phyloP scores from a whole-genome alignment of 2,329 filamentous ascomycete species.

The Ramularia collo-cygni region DNA sequence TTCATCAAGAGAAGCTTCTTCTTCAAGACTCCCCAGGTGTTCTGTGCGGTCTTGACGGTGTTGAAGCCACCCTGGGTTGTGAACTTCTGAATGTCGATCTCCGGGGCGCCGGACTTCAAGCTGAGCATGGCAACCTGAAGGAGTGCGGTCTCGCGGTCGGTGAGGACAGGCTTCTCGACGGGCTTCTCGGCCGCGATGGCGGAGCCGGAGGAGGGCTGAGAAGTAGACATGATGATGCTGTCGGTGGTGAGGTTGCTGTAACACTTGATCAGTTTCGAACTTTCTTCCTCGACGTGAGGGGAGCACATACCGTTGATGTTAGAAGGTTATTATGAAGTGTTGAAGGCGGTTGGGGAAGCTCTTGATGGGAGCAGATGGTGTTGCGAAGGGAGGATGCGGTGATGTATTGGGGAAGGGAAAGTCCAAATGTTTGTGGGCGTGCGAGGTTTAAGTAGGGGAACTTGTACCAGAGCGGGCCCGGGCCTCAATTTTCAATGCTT shows the following conservation, averaged over 20 bases:
- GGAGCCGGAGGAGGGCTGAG: conserved; percentile 6
- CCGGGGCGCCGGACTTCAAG: conserved; percentile 28
- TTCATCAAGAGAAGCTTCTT: conserved; percentile 28
- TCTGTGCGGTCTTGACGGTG: conserved; percentile 26
- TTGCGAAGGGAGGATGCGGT: neutral
- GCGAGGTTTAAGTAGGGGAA: too few relatives aligned
- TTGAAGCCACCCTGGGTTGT: conserved; percentile 23
- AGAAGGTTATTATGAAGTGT: neutral
- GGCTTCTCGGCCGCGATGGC: conserved; percentile 4
- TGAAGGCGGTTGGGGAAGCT: neutral
- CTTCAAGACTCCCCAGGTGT: conserved; percentile 32
- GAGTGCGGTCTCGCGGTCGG: conserved; percentile 24
- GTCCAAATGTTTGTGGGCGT: neutral
- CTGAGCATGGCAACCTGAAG: conserved; percentile 26
- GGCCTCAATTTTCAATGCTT: too few relatives aligned
- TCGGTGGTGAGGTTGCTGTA: neutral
- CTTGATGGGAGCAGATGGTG: too few relatives aligned
- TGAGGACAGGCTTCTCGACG: conserved; percentile 19
- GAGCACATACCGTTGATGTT: neutral
- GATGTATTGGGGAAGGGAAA: neutral
- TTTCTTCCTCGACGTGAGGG: neutral
- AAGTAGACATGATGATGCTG: conserved; percentile 10
- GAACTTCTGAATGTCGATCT: conserved; percentile 30
- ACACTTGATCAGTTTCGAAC: neutral
- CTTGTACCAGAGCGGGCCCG: too few relatives aligned